These are phyloP conservation scores for Solanum chilense DNA, from an alignment of 257 asterid species.

Conservation along the genomic window DNA sequence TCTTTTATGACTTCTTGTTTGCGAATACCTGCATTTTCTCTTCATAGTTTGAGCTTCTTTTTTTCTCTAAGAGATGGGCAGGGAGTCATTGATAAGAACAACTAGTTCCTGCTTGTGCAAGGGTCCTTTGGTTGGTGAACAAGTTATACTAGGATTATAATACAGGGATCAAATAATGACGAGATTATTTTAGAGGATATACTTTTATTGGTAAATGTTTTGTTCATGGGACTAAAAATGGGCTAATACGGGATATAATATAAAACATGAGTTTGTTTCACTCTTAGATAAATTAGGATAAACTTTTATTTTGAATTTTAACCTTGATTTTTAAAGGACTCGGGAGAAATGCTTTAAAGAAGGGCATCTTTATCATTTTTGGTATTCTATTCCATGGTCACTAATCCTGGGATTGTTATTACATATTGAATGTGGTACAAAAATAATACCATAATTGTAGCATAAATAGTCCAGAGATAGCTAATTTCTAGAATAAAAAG, in stretches of 20 bases:
- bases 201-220: neutral
- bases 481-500: neutral
- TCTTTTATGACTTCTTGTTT: neutral
- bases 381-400: neutral
- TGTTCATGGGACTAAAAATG: neutral
- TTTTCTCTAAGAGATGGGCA: neutral
- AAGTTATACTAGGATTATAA: neutral
- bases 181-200: neutral
- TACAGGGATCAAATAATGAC: neutral
- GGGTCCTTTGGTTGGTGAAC: neutral
- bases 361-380: neutral
- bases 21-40: neutral
- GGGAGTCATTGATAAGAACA: neutral
- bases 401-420: neutral
- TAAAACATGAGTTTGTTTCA: neutral
- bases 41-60: neutral
- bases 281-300: neutral
- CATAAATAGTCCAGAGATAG: neutral
- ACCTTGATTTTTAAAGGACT: neutral
- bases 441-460: neutral
- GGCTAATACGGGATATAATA: neutral
- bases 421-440: neutral
- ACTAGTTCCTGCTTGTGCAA: neutral
- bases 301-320: neutral
- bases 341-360: neutral